Conservation (phyloP, 2,329 filamentous ascomycete species). For the Graphium sp. region DNA sequence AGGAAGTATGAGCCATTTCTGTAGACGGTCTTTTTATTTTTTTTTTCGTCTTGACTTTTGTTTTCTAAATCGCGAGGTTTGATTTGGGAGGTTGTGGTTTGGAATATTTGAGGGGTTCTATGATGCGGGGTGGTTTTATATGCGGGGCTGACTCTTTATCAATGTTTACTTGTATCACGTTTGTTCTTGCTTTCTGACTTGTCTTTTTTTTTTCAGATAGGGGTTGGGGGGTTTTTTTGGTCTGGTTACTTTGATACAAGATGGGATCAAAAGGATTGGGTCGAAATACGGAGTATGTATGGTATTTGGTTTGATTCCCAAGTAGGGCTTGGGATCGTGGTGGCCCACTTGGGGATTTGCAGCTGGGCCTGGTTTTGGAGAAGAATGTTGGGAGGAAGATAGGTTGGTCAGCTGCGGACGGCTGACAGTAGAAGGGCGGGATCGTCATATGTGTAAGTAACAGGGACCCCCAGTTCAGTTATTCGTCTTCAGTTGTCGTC, state of each 20-base stretch:
- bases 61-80: conserved; percentile 1
- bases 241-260: too few species aligned
- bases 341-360: neutral
- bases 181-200: too few species aligned
- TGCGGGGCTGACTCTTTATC: neutral
- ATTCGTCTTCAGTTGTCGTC: too few species aligned
- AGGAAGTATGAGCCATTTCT: conserved; percentile 23
- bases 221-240: neutral
- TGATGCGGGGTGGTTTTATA: neutral
- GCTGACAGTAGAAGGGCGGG: neutral
- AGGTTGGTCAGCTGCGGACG: too few species aligned
- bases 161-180: neutral
- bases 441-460: neutral
- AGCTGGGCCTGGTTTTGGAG: too few species aligned
- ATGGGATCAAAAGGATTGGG: neutral
- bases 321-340: neutral
- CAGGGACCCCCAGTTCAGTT: neutral
- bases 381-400: too few species aligned
- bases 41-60: conserved; percentile 11
- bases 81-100: neutral
- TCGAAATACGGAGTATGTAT: neutral
- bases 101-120: neutral
- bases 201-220: neutral
- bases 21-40: conserved; percentile 10
- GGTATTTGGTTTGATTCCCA: neutral